These are phyloP conservation scores for Colletotrichum euphorbiae DNA, from an alignment of 2,329 filamentous ascomycete species.

Conservation along the genomic window DNA sequence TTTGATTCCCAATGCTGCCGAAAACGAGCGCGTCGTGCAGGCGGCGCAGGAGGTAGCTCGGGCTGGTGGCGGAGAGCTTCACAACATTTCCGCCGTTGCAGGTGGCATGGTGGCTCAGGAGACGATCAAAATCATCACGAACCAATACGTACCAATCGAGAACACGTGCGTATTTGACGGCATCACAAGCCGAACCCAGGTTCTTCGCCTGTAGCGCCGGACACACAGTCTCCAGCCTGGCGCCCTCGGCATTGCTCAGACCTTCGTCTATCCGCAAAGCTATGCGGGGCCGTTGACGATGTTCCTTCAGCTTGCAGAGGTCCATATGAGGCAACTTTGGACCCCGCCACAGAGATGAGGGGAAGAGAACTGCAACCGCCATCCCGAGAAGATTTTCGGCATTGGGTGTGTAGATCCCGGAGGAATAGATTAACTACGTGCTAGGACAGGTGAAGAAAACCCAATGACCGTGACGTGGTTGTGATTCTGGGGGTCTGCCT, in stretches of 20 bases:
- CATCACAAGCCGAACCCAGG: constrained; percentile 71
- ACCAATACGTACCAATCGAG: constrained; percentile 78
- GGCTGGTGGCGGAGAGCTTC: constrained; percentile 85
- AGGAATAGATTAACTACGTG: constrained; percentile 43
- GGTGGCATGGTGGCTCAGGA: constrained; percentile 98
- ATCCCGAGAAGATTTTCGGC: constrained; percentile 46
- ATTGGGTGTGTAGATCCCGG: constrained; percentile 47
- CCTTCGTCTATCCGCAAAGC: neutral
- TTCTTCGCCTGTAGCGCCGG: constrained; percentile 61
- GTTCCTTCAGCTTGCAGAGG: constrained; percentile 30
- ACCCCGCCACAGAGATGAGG: neutral
- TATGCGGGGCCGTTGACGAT: constrained; percentile 38
- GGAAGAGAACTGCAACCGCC: constrained; percentile 18
- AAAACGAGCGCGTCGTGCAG: constrained; percentile 62
- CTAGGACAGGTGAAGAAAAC: constrained; percentile 40
- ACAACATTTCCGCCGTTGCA: constrained; percentile 88
- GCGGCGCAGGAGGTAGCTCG: constrained; percentile 77
- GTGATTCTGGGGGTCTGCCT: constrained; percentile 27
- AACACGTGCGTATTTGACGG: constrained; percentile 79
- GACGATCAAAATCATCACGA: constrained; percentile 87
- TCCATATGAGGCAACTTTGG: neutral
- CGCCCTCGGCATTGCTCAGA: neutral
- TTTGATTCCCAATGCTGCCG: constrained; percentile 59
- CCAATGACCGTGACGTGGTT: neutral
- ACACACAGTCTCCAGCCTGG: constrained; percentile 40